These are phyloP conservation scores for Moricandia arvensis DNA, from an alignment of 345 rosid genomes.

Conservation along the genomic window DNA sequence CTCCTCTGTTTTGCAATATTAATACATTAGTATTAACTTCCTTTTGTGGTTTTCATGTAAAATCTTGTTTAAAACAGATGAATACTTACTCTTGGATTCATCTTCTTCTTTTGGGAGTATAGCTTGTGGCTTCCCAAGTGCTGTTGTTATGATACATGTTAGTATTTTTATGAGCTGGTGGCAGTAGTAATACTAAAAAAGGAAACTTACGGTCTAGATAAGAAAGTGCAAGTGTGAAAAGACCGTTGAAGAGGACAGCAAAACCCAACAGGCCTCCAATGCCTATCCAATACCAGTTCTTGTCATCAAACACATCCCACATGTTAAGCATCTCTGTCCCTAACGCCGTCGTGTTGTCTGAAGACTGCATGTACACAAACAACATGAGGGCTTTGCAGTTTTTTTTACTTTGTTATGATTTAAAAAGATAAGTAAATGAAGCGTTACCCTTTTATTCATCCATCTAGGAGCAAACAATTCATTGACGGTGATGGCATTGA, in stretches of 20 bases:
- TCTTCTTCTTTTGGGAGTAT: slow-evolving; percentile 46
- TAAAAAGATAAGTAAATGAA: background rate
- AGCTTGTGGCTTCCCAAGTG: slow-evolving; percentile 75
- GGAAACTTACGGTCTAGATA: slow-evolving; percentile 66
- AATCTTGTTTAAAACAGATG: background rate
- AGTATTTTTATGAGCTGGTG: background rate
- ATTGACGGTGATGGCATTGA: slow-evolving; percentile 51
- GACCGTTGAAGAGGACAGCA: slow-evolving; percentile 62
- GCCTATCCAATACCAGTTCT: slow-evolving; percentile 89
- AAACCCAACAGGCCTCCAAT: slow-evolving; percentile 63
- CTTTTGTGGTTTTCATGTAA: too few species aligned
- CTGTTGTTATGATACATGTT: slow-evolving; percentile 37
- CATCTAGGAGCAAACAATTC: slow-evolving; percentile 62
- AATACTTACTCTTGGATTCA: slow-evolving; percentile 7
- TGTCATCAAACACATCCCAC: slow-evolving; percentile 50
- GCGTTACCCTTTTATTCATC: slow-evolving; percentile 38
- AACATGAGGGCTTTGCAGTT: background rate
- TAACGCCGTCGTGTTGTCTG: slow-evolving; percentile 45
- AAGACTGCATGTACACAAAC: slow-evolving; percentile 41
- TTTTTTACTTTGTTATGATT: background rate
- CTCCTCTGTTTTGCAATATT: slow-evolving; percentile 43
- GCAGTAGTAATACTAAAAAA: background rate
- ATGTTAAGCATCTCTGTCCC: slow-evolving; percentile 56
- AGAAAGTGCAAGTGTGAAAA: slow-evolving; percentile 66
- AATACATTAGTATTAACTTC: background rate